Evolutionary conservation across 768 basidiomycete species (phyloP).

Genomic region (Termitomyces eurrhizus): DNA sequence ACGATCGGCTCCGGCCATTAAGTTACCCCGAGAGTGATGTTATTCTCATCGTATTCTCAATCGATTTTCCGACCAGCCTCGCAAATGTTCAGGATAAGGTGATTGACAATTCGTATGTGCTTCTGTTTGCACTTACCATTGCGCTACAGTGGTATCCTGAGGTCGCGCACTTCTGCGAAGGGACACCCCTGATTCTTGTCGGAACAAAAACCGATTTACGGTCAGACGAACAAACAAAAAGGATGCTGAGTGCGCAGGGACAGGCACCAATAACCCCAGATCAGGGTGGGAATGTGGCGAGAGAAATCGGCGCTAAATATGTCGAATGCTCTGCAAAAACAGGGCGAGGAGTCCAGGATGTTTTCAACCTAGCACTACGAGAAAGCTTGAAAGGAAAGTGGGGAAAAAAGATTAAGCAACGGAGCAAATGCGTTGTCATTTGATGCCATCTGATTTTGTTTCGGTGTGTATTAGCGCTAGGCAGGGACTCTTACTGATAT

Average conservation of each 20-base stretch:
- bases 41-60: constrained; percentile 90
- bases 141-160: constrained; percentile 81
- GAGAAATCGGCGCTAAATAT: constrained; percentile 92
- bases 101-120: constrained; percentile 14
- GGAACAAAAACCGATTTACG: constrained; percentile 94
- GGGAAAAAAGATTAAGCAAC: constrained; percentile 66
- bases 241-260: constrained; percentile 89
- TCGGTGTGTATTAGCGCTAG: constrained; percentile 18
- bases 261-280: constrained; percentile 75
- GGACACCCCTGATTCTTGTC: constrained; percentile 86
- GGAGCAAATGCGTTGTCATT: constrained; percentile 63
- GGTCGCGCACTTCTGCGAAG: constrained; percentile 88
- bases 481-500: constrained; percentile 22
- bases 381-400: constrained; percentile 84
- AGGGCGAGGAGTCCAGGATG: constrained; percentile 86
- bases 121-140: constrained; percentile 1
- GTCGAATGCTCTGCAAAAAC: constrained; percentile 93
- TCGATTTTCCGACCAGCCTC: constrained; percentile 89
- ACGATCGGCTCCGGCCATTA: constrained; percentile 82
- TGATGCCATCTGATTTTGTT: constrained; percentile 20
- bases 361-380: constrained; percentile 83
- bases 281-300: constrained; percentile 82
- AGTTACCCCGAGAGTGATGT: constrained; percentile 89
- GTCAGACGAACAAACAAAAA: constrained; percentile 76
- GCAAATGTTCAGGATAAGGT: constrained; percentile 91